Base-by-base conservation (phyloP, 768 basidiomycete species). In the Sarcomyxa edulis region DNA sequence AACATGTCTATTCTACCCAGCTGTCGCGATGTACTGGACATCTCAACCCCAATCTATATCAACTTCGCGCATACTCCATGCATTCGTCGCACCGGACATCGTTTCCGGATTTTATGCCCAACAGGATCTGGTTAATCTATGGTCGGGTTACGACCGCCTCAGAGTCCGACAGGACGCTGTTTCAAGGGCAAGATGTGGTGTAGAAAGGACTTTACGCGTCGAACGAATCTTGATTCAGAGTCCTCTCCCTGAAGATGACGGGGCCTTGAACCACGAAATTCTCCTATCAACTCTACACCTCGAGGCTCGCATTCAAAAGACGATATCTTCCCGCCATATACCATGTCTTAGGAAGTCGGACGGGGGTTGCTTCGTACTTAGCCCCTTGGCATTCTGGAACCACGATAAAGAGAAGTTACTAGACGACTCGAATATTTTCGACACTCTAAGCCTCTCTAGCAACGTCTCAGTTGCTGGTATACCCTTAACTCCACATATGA, bases 1-100 rank as follows among this genome's bases (percentile, higher is more conserved):
- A 54, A 85, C 89, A 39, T 84, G 84, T 12, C 76, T 94, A 39
- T 86, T 91, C 53, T 92, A 90, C 48, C 91, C 91, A n/a, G 91
- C 91, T 14, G 74, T 94, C 35, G 78, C 86, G 35, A 72, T 87
- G 41, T 91, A 92, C 56, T 80, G 80, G 16, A 82, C 85, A 1
- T 80, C 86, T 1, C 75, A 79, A 42, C 74, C 78, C 0, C 75
- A 76, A 58, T 83, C 69, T 35, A 71, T 69, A 48, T 78, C 70
- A 19, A 30, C 38, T 27, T 40, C 23, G 23, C 42, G 29, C 44
- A 71, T 84, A n/a, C 69, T 88, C 40, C 75, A 82, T 49, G 69
- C 74, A 19, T 73, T 86, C 48, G 64, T 74, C 21, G 69, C 74
- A 1, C 66, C 70, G 25, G 72, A 71, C 46, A 63, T 71, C 37